Evolutionary conservation across 805 yeast genomes (phyloP), one percentile per base, ranked within the genome.

Genomic region (Candida xiaguanensis): DNA sequence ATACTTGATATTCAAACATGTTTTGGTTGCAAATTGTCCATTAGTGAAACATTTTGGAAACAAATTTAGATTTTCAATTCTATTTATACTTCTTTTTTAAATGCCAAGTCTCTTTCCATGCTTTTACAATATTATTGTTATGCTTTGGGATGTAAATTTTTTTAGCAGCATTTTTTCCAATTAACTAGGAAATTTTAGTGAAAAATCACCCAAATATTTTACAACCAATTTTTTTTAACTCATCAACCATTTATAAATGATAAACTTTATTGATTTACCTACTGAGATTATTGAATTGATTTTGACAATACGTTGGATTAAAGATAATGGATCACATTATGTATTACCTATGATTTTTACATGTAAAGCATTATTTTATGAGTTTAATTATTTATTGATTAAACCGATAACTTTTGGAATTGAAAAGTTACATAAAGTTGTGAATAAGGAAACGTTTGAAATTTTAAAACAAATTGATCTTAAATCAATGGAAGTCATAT

Each of bases 301-400:
- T 5, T 19, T 35, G 14, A 14, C 18, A 3, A 18, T 27, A n/a
- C 38, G 38, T 19, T 35, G 38, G 38, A n/a, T n/a, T 8, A 19
- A 8, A 15, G 38, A 35, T 35, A 13, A 27, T 14, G 32, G 32
- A 3, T 35, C 38, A 14, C 18, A 26, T 19, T 15, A 27, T 18
- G 38, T 35, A 3, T 15, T 35, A 35, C 38, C 38, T 11, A 27
- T 35, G 32, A 35, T 35, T 4, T 27, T 35, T 8, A 35, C 38
- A 19, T 35, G 38, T 27, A 26, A 9, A 5, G 14, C 8, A 9
- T 14, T 35, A 12, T 27, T 27, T 17, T 19, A 15, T 17, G 20
- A 27, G 3, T 27, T 27, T 14, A 35, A 27, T 12, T 27, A 35
- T 13, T 12, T 35, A 3, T 24, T 35, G 2, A 18, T 8, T 2